Base-by-base conservation (phyloP, 2,329 filamentous ascomycete genomes). In the Microsporum ferrugineum region DNA sequence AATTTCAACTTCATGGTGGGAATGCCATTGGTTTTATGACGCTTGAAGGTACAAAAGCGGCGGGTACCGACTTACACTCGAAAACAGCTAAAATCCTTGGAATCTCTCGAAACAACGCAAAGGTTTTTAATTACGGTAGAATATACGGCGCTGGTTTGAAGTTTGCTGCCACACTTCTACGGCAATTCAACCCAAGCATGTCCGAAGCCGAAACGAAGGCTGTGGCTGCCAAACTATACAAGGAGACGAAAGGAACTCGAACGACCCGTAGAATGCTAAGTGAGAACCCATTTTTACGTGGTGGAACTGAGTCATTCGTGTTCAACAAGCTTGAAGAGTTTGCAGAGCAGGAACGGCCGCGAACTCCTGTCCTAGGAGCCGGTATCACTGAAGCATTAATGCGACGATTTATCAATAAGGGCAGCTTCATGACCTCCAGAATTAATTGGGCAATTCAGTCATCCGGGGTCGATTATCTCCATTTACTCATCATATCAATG, bases 401-500 rank as follows among this genome's bases (percentile, higher is more conserved):
- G 87, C 82, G 86, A 59, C 86, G 89, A 14, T 95, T 88, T 70
- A 86, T 99, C 68, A 89, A 83, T 73, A 94, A 89, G 70, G 91
- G 91, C 39, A 89, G 87, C 27, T 99, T 96, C 76, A 87, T 99
- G 77, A 96, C 94, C 0, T 95, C 88, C 17, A 87, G 95, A 38
- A 97, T 99, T 76, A 99, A 99, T 71, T 99, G 94, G 94, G 94
- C 94, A 2, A 97, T 99, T 67, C 94, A 99, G 70, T 96, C 91
- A 0, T 95, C 89, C 0, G 94, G 95, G 3, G 92, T 97, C 2
- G 95, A 99, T 73, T 99, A 99, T 72, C 82, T 99, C 1, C 94
- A 99, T 70, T 84, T 99, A 3, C 82, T 99, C 17, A 90, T 99
- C 65, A 84, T 97, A 2, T 82, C 85, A 12, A 99, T 99, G 95